Conservation (phyloP, 225 moss, liverwort and hornwort genomes). For the Antitrichia curtipendula region DNA sequence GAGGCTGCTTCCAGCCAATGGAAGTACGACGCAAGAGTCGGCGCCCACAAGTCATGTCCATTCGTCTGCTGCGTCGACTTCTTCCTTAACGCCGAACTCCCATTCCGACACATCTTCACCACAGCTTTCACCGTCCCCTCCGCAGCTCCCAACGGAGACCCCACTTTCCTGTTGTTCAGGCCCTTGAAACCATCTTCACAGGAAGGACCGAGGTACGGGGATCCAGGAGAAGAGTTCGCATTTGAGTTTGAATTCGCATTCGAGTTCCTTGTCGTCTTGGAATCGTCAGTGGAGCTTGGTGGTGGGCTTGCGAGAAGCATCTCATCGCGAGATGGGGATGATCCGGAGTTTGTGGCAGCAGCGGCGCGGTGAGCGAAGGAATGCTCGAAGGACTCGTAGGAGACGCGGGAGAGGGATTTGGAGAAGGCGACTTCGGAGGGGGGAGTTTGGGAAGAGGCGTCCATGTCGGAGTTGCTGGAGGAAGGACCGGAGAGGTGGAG, state of each 20-base stretch:
- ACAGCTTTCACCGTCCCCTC: not conserved
- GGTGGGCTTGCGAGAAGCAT: not conserved
- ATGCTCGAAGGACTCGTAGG: constrained; percentile 4
- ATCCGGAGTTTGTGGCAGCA: not conserved
- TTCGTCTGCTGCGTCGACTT: not conserved
- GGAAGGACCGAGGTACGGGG: not conserved
- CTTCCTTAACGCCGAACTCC: not conserved
- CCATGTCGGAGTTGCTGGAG: constrained; percentile 10
- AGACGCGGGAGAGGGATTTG: not conserved
- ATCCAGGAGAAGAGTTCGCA: not conserved
- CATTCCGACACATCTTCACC: not conserved
- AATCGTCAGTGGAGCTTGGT: not conserved
- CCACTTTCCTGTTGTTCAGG: not conserved
- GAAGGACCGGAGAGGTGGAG: not conserved
- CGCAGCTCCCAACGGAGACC: not conserved
- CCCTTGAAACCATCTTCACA: not conserved
- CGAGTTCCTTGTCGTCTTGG: not conserved
- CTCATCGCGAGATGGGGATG: not conserved
- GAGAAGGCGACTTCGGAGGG: not conserved
- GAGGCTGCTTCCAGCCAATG: not conserved
- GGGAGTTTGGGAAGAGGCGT: not conserved
- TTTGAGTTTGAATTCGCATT: not conserved
- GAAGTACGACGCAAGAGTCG: not conserved
- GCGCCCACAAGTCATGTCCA: not conserved
- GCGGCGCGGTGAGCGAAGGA: not conserved